These are phyloP conservation scores for Rhodotorula sp. DNA, from an alignment of 1,284 basidiomycete species.

Conservation along the genomic window DNA sequence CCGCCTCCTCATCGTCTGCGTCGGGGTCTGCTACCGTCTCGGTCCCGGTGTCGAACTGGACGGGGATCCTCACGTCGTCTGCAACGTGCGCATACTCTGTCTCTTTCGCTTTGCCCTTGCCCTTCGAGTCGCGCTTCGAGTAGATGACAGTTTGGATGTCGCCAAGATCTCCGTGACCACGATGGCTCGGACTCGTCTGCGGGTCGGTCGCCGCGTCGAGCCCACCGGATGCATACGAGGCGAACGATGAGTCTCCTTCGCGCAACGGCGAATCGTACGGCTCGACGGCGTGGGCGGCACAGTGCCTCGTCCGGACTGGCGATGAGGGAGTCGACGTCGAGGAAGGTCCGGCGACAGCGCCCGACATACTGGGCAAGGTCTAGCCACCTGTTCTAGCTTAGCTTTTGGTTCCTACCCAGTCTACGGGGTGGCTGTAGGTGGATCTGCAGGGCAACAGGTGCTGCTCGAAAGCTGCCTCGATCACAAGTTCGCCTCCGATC, in stretches of 20 bases:
- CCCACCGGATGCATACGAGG: not conserved
- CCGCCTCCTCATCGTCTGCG: slow-evolving; percentile 9
- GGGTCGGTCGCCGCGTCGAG: not conserved
- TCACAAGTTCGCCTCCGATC: too few relatives aligned
- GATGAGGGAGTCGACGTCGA: not conserved
- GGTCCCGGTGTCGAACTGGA: not conserved
- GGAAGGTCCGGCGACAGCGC: not conserved
- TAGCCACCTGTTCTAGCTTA: not conserved
- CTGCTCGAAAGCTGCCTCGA: too few relatives aligned
- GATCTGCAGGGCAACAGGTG: too few relatives aligned
- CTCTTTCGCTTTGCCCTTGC: not conserved
- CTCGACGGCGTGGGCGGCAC: not conserved
- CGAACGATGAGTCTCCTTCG: not conserved
- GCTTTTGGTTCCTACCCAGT: too few relatives aligned
- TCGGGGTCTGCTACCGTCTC: not conserved
- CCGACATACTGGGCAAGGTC: not conserved
- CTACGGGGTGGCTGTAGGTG: too few relatives aligned
- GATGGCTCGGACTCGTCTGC: not conserved
- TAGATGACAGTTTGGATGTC: not conserved
- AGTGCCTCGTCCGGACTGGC: not conserved
- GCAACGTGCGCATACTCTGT: not conserved
- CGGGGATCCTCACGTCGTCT: not conserved
- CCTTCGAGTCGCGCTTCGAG: slow-evolving; percentile 4
- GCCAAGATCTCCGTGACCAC: slow-evolving; percentile 5
- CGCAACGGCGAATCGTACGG: slow-evolving; percentile 14